Conservation (phyloP, 345 rosid genomes). For the Brassica juncea region DNA sequence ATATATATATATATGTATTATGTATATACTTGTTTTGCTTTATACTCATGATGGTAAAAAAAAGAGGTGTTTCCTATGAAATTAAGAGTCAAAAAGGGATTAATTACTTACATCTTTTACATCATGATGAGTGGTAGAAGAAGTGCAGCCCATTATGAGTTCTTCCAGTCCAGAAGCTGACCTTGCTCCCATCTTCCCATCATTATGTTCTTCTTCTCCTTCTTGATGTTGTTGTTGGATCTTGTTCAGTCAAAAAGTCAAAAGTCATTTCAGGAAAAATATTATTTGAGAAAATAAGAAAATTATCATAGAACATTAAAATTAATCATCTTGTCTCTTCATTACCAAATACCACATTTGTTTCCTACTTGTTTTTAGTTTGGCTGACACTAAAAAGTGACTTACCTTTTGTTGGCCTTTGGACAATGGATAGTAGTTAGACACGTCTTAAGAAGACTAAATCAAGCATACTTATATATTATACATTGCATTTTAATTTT, state of each 20-base stretch:
- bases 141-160: conserved; percentile 97
- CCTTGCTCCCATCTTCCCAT: conserved; percentile 59
- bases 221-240: conserved; percentile 56
- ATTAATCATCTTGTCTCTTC: conserved; percentile 38
- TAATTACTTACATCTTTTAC: conserved; percentile 74
- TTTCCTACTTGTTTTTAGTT: conserved; percentile 46
- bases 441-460: conserved; percentile 14
- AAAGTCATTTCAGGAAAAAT: conserved; percentile 17
- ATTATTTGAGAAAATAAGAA: background rate
- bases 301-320: conserved; percentile 30
- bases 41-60: conserved; percentile 26
- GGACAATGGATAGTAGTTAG: conserved; percentile 12
- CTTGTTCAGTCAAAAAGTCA: conserved; percentile 41
- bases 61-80: conserved; percentile 38
- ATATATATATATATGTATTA: background rate
- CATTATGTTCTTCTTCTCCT: conserved; percentile 54
- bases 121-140: conserved; percentile 55
- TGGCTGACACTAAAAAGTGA: conserved; percentile 47
- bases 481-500: background rate
- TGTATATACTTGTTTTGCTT: background rate
- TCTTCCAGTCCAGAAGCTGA: conserved; percentile 96
- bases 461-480: conserved; percentile 22
- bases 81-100: conserved; percentile 56
- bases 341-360: conserved; percentile 11
- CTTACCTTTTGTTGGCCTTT: conserved; percentile 37